Conservation (phyloP, 108 stramenopile species). For the Nitzschia inconspicua region DNA sequence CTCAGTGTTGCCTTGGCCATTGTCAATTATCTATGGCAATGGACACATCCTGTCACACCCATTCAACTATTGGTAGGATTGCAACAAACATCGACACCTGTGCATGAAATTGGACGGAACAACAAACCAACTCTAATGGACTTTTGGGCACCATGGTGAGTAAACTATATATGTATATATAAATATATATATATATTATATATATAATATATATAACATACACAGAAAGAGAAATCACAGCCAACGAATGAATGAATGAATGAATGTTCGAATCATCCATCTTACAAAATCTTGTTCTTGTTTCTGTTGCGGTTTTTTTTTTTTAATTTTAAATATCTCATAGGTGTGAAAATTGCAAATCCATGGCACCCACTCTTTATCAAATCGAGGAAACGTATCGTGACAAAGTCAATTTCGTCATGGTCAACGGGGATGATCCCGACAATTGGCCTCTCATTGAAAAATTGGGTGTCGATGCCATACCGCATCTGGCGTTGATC, state of each 20-base stretch:
- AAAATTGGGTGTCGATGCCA: constrained; percentile 79
- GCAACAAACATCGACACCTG: constrained; percentile 56
- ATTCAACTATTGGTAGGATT: constrained; percentile 56
- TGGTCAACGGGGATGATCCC: constrained; percentile 63
- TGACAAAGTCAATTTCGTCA: constrained; percentile 71
- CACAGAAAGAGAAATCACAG: no score
- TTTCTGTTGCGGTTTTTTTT: not conserved
- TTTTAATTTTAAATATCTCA: not conserved
- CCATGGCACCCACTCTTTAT: constrained; percentile 59
- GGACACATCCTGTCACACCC: constrained; percentile 65
- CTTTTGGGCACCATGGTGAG: constrained; percentile 82
- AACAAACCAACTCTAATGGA: constrained; percentile 76
- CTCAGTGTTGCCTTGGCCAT: constrained; percentile 56
- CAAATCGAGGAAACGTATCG: constrained; percentile 63
- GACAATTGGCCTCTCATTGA: constrained; percentile 65
- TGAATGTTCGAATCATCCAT: not conserved
- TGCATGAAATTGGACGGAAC: constrained; percentile 60
- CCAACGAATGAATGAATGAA: no score
- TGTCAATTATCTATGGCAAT: constrained; percentile 62
- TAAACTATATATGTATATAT: not conserved
- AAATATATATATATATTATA: no score
- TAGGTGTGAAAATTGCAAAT: constrained; percentile 78
- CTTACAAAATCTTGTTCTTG: not conserved
- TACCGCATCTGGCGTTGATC: constrained; percentile 75
- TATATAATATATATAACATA: no score